These are phyloP conservation scores for Saksenaea vasiformis DNA, from an alignment of 371 early-diverging fungal species.

Conservation along the genomic window DNA sequence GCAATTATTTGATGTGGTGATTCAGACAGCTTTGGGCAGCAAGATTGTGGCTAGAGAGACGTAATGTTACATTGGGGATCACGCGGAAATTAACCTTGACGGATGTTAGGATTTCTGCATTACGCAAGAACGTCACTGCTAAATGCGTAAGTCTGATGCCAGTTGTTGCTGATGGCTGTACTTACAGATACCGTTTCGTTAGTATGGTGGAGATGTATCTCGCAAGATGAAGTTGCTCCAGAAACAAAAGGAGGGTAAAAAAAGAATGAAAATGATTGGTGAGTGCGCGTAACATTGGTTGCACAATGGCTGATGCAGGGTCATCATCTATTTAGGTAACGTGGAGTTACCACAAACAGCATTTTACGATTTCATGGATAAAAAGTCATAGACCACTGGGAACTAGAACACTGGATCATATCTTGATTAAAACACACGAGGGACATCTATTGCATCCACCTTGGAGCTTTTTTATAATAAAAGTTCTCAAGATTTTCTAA, in stretches of 20 bases:
- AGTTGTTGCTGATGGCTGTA: background rate
- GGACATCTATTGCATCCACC: too few species aligned
- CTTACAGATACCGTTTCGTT: conserved; percentile 6
- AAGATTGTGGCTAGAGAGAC: conserved; percentile 91
- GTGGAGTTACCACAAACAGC: conserved; percentile 76
- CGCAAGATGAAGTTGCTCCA: conserved; percentile 91
- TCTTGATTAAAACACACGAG: background rate
- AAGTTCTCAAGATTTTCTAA: too few species aligned
- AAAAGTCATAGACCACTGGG: conserved; percentile 19
- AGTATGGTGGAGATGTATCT: conserved; percentile 94
- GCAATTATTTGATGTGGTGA: conserved; percentile 91
- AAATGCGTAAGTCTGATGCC: conserved; percentile 74
- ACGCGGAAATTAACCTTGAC: background rate
- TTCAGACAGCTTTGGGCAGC: conserved; percentile 85
- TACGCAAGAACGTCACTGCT: conserved; percentile 91
- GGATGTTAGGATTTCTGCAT: conserved; percentile 62
- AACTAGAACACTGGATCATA: background rate
- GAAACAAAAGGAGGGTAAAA: conserved; percentile 90
- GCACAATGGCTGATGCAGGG: background rate
- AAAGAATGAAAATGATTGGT: conserved; percentile 78
- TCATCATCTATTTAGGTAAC: conserved; percentile 41
- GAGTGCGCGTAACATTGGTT: conserved; percentile 6
- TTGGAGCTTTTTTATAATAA: too few species aligned
- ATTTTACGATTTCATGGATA: conserved; percentile 72
- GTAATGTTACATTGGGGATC: conserved; percentile 29